Evolutionary conservation across 805 yeast genomes (phyloP).

Genomic region (Ogataea neopini): DNA sequence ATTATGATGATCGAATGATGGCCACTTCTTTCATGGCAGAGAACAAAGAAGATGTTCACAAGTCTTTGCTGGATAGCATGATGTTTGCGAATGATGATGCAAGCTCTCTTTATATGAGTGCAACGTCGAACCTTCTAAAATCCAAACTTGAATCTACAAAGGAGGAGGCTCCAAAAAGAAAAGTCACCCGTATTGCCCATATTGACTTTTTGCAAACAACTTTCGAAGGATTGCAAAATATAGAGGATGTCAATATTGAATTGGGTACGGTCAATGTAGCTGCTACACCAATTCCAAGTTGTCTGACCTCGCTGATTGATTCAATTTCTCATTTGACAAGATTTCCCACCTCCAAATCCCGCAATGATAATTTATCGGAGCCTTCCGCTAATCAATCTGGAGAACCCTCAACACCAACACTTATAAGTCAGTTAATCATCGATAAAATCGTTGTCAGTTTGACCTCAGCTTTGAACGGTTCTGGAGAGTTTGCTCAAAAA

Average conservation of each 20-base stretch:
- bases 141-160: conserved; percentile 6
- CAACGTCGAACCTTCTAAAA: conserved; percentile 54
- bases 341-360: conserved; percentile 8
- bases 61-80: conserved; percentile 51
- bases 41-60: conserved; percentile 32
- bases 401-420: conserved; percentile 22
- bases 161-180: not conserved
- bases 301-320: conserved; percentile 38
- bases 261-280: conserved; percentile 45
- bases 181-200: conserved; percentile 28
- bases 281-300: conserved; percentile 43
- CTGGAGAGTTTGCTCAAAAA: conserved; percentile 45
- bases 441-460: conserved; percentile 42
- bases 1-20: conserved; percentile 41
- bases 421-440: conserved; percentile 43
- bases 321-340: conserved; percentile 38
- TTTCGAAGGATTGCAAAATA: conserved; percentile 48
- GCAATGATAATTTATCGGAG: conserved; percentile 6
- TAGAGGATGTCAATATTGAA: conserved; percentile 40
- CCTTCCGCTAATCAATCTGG: conserved; percentile 12
- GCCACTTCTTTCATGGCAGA: conserved; percentile 35
- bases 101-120: conserved; percentile 79
- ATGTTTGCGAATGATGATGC: conserved; percentile 70
- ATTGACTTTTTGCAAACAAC: conserved; percentile 41
- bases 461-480: conserved; percentile 43